A percentile compares a stretch with the other conserved stretches of the same genome.
phyloP scores from a whole-genome alignment of 106 monocot genomes.

The Xerophyta viscosa region DNA sequence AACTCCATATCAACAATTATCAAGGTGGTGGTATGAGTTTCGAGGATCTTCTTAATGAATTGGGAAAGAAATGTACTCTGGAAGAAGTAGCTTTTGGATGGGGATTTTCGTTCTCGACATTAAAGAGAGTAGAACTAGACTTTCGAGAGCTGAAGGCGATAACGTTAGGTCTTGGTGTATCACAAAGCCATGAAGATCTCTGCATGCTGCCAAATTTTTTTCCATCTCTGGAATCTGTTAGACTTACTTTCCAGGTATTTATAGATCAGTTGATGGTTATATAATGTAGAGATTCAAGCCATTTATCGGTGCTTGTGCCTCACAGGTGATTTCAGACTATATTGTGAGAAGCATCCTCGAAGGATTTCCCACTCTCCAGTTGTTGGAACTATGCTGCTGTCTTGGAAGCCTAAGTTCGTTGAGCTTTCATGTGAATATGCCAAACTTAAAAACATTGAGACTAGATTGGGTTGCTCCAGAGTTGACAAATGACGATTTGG shows the following conservation, averaged over 20 bases:
- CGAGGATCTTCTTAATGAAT: constrained; percentile 21
- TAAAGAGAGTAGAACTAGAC: constrained; percentile 22
- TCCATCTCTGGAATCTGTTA: constrained; percentile 46
- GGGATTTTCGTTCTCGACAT: constrained; percentile 44
- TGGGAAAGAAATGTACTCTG: constrained; percentile 24
- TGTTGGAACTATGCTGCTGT: constrained; percentile 40
- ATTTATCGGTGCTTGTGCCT: background rate
- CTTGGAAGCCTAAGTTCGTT: constrained; percentile 48
- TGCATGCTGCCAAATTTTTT: constrained; percentile 35
- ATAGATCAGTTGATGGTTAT: no score
- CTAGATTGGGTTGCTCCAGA: constrained; percentile 67
- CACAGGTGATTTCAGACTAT: constrained; percentile 55
- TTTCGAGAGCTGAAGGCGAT: constrained; percentile 37
- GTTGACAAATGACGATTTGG: constrained; percentile 67
- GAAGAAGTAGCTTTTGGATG: constrained; percentile 78
- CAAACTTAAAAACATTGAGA: constrained; percentile 34
- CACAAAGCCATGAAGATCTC: constrained; percentile 27
- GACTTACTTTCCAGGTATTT: constrained; percentile 65
- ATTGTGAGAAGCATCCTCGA: constrained; percentile 37
- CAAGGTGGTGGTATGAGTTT: constrained; percentile 1
- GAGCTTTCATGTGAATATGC: constrained; percentile 28
- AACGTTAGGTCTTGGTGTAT: constrained; percentile 53
- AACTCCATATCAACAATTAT: background rate
- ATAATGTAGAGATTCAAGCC: no score
- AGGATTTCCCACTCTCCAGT: constrained; percentile 32